Base-by-base conservation (phyloP, 1,284 basidiomycete genomes). In the Melanopsichium pennsylvanicum region DNA sequence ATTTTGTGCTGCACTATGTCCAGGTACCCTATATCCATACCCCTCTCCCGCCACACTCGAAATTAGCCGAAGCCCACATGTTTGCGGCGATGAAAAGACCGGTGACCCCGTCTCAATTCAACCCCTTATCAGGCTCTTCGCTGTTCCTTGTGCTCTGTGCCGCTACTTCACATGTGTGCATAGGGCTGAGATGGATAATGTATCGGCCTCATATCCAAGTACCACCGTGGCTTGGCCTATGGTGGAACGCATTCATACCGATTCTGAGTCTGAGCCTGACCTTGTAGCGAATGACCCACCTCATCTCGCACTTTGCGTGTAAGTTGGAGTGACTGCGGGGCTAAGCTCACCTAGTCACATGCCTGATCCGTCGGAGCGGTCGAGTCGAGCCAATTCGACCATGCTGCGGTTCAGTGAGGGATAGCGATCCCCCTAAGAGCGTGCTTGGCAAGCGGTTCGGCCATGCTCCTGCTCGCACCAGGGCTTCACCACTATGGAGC, bases 121-220 rank as follows among this genome's bases (percentile, higher is more conserved):
- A n/a, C n/a, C n/a, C n/a, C n/a, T n/a, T n/a, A n/a, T n/a, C n/a
- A n/a, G n/a, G n/a, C n/a, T n/a, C n/a, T n/a, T n/a, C n/a, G n/a
- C n/a, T n/a, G n/a, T n/a, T n/a, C n/a, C n/a, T n/a, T n/a, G n/a
- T n/a, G n/a, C n/a, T n/a, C n/a, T n/a, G n/a, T n/a, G 11, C 18
- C 16, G 26, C 10, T 12, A n/a, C 25, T 37, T 45, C 43, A 45
- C 33, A 35, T 26, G 23, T 46, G 16, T 47, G 36, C 45, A 47
- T 37, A 15, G 18, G 43, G 21, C 33, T 25, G 8, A 21, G 13
- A 21, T 34, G 18, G 15, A 46, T 26, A 36, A 21, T 37, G 26
- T 10, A 22, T 3, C 45, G 35, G 45, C 35, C 26, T 22, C 8
- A 23, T 5, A 16, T 10, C 45, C 45, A 27, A 23, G 26, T n/a